Conservation (phyloP, 345 rosid genomes). For the Euphorbia tirucalli region DNA sequence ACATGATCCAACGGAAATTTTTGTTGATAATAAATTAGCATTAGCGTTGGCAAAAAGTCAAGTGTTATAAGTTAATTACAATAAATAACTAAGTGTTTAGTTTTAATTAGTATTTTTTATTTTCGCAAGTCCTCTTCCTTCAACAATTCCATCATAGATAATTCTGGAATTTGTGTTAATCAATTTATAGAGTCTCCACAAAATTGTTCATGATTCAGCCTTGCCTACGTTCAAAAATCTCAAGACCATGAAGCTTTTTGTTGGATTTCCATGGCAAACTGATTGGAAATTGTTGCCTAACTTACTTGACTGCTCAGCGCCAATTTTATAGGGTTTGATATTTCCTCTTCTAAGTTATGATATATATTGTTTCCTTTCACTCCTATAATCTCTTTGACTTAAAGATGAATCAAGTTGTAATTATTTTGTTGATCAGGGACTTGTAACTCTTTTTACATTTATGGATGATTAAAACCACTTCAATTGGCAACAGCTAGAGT, state of each 20-base stretch:
- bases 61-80: no score
- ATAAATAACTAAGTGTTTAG: no score
- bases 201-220: no score
- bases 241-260: background rate
- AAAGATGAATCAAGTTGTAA: background rate
- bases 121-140: no score
- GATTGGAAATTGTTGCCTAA: background rate
- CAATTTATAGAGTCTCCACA: background rate
- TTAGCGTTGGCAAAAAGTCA: no score
- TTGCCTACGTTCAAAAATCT: conserved; percentile 4
- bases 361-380: background rate
- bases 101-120: no score
- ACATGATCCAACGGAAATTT: no score
- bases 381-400: background rate
- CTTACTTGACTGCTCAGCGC: background rate
- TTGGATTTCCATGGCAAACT: background rate
- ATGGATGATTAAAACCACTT: background rate
- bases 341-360: background rate
- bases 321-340: background rate
- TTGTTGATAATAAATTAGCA: no score
- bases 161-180: background rate
- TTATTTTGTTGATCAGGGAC: background rate
- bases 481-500: background rate
- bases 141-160: no score
- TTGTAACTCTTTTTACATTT: background rate